phyloP scores from a whole-genome alignment of 75 land plant species.

The Selaginella moellendorffii region DNA sequence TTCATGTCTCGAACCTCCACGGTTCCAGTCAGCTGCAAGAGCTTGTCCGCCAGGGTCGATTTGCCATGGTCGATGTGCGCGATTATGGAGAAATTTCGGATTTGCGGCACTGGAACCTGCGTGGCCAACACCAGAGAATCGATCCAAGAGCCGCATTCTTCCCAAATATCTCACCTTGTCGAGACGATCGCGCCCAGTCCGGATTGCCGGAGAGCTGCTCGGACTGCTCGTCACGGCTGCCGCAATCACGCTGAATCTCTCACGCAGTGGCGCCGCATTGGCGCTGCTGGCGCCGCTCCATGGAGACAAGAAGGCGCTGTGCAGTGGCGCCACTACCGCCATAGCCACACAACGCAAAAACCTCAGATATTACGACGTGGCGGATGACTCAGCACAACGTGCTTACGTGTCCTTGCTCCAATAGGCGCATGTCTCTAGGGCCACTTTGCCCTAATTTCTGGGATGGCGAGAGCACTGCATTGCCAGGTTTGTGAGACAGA shows the following conservation, averaged over 20 bases:
- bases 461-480: too few relatives aligned
- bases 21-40: conserved; percentile 83
- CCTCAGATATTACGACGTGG: too few relatives aligned
- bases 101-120: conserved; percentile 77
- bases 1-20: conserved; percentile 88
- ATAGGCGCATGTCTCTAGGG: background rate
- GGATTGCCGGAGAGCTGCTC: background rate
- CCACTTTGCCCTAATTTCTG: background rate
- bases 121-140: background rate
- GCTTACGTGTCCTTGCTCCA: background rate
- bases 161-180: background rate
- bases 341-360: too few relatives aligned
- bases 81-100: conserved; percentile 86
- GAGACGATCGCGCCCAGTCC: background rate
- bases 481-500: too few relatives aligned
- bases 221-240: background rate
- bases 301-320: background rate
- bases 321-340: background rate
- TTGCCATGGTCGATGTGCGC: conserved; percentile 99
- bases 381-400: too few relatives aligned
- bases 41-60: conserved; percentile 93
- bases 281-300: background rate
- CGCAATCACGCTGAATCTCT: background rate
- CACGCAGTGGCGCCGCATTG: too few relatives aligned
- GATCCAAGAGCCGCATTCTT: too few relatives aligned